Evolutionary conservation across 805 yeast genomes (phyloP), one percentile per base, ranked within the genome.

Genomic region (Metschnikowia arizonensis): DNA sequence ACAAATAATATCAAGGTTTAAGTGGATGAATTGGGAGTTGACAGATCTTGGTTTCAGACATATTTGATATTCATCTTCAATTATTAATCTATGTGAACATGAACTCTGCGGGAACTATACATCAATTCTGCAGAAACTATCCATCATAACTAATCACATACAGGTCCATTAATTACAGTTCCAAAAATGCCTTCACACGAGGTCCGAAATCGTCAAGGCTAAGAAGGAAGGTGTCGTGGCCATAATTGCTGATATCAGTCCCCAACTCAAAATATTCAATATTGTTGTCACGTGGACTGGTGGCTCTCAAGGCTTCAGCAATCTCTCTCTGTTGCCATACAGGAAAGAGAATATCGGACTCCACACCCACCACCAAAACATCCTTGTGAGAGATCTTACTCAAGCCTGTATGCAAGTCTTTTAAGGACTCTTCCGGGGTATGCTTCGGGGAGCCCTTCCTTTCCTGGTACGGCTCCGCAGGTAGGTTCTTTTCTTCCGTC

Each of bases 321-420:
- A 88, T 81, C 60, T 90, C 97, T 46, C 82, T 66, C 65, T 90
- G 97, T 68, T 90, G 97, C 96, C 96, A 88, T 30, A 83, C 87
- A 1, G 97, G 97, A 72, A 90, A 90, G 42, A 90, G 72, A 33
- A 86, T 85, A 61, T 90, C 97, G 1, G 93, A 83, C 59, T 87
- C 93, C n/a, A 89, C 97, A 9, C 97, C 97, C 42, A 90, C 76
- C 3, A 90, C 87, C 45, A 90, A 69, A 3, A 86, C 74, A 28
- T 85, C 81, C 48, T 81, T 79, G 51, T 82, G 72, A 1, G 83
- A 72, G 46, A 90, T 68, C 23, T 78, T 77, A 25, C 60, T 56
- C 72, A 90, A 67, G 2, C 97, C 97, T 15, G 69, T 64, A 18
- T 72, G 64, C 33, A 90, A 69, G 60, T 90, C 97, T 4, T 65